A percentile compares a stretch with the other conserved stretches of the same genome.
These are phyloP conservation scores for Monilinia polystroma DNA, from an alignment of 2,329 filamentous ascomycete species.

Conservation along the genomic window DNA sequence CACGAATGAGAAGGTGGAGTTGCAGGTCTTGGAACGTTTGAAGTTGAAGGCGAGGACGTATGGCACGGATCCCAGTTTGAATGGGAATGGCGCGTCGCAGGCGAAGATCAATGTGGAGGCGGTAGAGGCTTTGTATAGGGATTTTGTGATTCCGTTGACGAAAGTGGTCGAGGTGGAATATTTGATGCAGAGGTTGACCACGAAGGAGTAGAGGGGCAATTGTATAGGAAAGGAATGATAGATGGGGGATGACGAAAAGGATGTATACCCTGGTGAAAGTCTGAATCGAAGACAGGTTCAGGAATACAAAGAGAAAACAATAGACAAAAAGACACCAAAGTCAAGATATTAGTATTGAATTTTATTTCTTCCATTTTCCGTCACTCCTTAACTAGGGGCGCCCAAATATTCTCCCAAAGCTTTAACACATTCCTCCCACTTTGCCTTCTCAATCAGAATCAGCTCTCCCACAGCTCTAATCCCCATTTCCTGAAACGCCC, in stretches of 20 bases:
- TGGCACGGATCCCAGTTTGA: slow-evolving; percentile 78
- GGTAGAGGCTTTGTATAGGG: slow-evolving; percentile 84
- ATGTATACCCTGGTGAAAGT: background rate
- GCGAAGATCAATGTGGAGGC: slow-evolving; percentile 90
- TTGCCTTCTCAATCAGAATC: slow-evolving; percentile 79
- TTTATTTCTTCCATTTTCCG: slow-evolving; percentile 26
- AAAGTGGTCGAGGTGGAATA: slow-evolving; percentile 99
- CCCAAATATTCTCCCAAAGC: slow-evolving; percentile 73
- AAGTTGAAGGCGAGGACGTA: slow-evolving; percentile 90
- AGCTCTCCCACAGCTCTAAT: slow-evolving; percentile 80
- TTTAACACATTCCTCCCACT: slow-evolving; percentile 74
- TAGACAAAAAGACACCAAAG: background rate
- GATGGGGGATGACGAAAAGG: background rate
- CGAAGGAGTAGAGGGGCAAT: slow-evolving; percentile 21
- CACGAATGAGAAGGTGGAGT: slow-evolving; percentile 84
- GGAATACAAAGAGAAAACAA: background rate
- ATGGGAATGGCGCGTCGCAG: slow-evolving; percentile 45
- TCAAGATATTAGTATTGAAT: slow-evolving; percentile 7
- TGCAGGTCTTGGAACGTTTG: slow-evolving; percentile 84
- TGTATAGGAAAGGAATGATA: background rate
- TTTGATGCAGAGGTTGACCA: slow-evolving; percentile 82
- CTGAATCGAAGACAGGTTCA: no score
- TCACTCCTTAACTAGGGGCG: slow-evolving; percentile 41
- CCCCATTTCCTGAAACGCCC: slow-evolving; percentile 91
- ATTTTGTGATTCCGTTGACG: slow-evolving; percentile 95